Conservation (phyloP, 176 grass and related monocot genomes). For the Phoenix dactylifera region DNA sequence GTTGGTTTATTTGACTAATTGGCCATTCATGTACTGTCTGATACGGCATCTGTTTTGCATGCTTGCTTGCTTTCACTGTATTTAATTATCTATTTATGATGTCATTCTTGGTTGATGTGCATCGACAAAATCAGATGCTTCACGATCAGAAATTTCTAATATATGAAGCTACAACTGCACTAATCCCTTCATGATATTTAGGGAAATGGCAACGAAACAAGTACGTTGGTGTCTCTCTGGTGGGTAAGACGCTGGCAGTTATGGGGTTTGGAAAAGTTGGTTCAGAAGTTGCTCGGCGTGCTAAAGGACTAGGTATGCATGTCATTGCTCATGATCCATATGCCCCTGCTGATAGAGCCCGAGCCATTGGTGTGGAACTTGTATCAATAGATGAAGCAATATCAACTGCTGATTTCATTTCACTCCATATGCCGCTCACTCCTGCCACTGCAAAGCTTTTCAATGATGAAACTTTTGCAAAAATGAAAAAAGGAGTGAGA, state of each 20-base stretch:
- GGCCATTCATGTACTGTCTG: no score
- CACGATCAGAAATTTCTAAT: no score
- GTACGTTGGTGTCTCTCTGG: constrained; percentile 74
- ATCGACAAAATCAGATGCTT: no score
- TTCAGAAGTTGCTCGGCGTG: constrained; percentile 73
- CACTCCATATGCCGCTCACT: constrained; percentile 86
- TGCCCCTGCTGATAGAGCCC: constrained; percentile 67
- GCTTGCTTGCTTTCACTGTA: no score
- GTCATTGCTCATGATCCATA: constrained; percentile 80
- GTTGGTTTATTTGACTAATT: no score
- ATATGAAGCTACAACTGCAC: no score
- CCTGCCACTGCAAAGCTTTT: constrained; percentile 63
- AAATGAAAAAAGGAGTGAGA: constrained; percentile 65
- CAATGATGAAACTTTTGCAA: constrained; percentile 67
- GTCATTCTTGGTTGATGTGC: no score
- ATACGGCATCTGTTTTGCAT: no score
- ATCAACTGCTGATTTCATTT: constrained; percentile 77
- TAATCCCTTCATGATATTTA: constrained; percentile 13
- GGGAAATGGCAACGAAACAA: constrained; percentile 82
- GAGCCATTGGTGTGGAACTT: constrained; percentile 66
- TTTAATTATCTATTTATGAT: no score
- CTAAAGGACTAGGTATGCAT: constrained; percentile 74
- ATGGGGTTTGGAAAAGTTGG: constrained; percentile 97
- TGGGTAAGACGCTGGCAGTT: constrained; percentile 72
- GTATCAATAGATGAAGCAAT: constrained; percentile 84